A percentile compares a stretch with the other conserved stretches of the same genome.
Conservation (phyloP, 371 early-diverging fungal species). For the Encephalitozoon romaleae region DNA sequence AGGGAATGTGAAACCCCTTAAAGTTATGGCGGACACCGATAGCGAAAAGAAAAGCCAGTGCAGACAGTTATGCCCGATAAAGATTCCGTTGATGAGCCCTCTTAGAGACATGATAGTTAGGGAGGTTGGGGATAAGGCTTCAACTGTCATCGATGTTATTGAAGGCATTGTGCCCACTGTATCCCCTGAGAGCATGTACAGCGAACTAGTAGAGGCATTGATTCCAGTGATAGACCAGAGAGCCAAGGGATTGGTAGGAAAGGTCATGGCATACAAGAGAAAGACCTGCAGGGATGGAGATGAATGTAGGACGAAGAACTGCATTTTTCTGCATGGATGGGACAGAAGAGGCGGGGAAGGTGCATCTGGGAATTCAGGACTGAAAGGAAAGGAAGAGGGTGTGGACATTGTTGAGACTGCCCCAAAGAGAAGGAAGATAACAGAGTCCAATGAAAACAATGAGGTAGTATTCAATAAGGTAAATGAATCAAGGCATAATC, state of each 20-base stretch:
- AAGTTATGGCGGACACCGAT: not conserved
- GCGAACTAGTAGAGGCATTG: slow-evolving; percentile 23
- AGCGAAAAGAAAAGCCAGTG: not conserved
- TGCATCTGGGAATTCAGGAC: not conserved
- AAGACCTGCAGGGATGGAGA: slow-evolving; percentile 34
- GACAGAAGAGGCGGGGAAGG: not conserved
- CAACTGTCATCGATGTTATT: slow-evolving; percentile 5
- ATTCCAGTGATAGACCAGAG: slow-evolving; percentile 45
- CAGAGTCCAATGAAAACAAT: not conserved
- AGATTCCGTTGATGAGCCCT: not conserved
- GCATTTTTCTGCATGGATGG: slow-evolving; percentile 29
- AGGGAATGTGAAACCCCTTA: not conserved
- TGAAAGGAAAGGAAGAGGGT: not conserved
- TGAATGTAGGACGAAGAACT: slow-evolving; percentile 20
- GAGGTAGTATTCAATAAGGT: slow-evolving; percentile 51
- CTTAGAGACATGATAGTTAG: not conserved
- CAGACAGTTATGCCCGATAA: not conserved
- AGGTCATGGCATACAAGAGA: slow-evolving; percentile 52
- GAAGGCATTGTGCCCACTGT: not conserved
- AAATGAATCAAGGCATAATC: not conserved
- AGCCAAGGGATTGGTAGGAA: slow-evolving; percentile 44
- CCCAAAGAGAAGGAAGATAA: not conserved
- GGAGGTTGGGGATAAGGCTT: slow-evolving; percentile 9
- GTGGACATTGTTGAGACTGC: not conserved
- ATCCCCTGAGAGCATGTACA: slow-evolving; percentile 5